Percentiles rank a stretch among this genome's conserved stretches.
Evolutionary conservation across 2,329 filamentous ascomycete genomes (phyloP).

Genomic region (Colletotrichum sp.): DNA sequence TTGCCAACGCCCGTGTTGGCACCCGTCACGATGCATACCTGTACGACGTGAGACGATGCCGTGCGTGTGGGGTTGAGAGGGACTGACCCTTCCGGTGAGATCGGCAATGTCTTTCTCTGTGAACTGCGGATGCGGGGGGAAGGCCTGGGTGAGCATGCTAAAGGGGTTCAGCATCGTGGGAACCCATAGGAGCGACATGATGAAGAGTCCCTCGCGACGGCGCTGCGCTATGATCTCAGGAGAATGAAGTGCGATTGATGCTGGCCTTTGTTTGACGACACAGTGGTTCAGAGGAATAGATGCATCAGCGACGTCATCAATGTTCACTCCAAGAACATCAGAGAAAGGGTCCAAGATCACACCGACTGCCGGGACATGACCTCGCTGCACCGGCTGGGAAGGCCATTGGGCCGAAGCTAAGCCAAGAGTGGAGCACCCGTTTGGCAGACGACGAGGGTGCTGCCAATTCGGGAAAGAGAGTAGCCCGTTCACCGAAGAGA

Average conservation of each 20-base stretch:
- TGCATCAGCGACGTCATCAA: not conserved
- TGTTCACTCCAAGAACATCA: not conserved
- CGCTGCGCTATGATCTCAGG: not conserved
- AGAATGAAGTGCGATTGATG: not conserved
- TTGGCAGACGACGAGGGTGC: not conserved
- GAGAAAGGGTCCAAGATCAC: not conserved
- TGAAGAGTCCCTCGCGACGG: not conserved
- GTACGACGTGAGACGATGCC: not conserved
- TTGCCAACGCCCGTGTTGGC: constrained; percentile 51
- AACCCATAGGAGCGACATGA: not conserved
- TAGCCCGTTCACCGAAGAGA: not conserved
- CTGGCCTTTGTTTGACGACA: not conserved
- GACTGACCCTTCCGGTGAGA: constrained; percentile 39
- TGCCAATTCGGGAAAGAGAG: not conserved
- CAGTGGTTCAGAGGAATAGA: not conserved
- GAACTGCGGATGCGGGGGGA: constrained; percentile 41
- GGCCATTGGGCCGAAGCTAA: constrained; percentile 8
- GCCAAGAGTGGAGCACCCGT: constrained; percentile 3
- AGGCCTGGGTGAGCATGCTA: constrained; percentile 25
- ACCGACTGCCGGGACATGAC: not conserved
- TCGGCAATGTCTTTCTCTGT: constrained; percentile 46
- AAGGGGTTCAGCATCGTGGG: constrained; percentile 15
- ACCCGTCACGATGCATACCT: constrained; percentile 57
- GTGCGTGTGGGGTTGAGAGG: not conserved
- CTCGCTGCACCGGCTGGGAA: not conserved